Evolutionary conservation across 78 protist genomes (phyloP), one percentile per base, ranked within the genome.

Genomic region (Dictyostelium firmibasis): DNA sequence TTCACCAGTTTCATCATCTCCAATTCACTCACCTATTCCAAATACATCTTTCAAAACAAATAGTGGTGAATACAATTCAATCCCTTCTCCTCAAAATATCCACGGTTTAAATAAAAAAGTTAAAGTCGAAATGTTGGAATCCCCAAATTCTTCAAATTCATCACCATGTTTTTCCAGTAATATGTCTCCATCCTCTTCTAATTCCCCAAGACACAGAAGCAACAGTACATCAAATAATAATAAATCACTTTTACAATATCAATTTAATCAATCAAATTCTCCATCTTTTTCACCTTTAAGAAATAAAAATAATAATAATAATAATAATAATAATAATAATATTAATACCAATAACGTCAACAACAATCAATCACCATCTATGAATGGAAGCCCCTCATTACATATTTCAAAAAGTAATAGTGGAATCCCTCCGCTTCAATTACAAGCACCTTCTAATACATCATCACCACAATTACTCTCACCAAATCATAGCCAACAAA

Each of bases 201-300:
- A 75, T 57, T 72, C 67, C 20, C 89, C 41, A 35, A 75, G 41
- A 36, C 41, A 31, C n/a, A 75, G 47, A 29, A 75, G 47, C 14
- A 75, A 33, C 20, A 33, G 47, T 75, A 36, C 27, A 4, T 31
- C 81, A 31, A 36, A 23, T 36, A 36, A 23, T 36, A 36, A 75
- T 75, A 75, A 64, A 41, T 31, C 47, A 35, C 25, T 64, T 38
- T 20, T 23, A 64, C 57, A 84, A 35, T 81, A 33, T 50, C 92
- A 77, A 85, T 27, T 38, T 16, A 67, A 47, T 53, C 50, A 47
- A 14, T 27, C 70, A 29, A 29, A 23, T 53, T 75, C 82, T 38
- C 67, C 89, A 38, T 35, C 89, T 67, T 29, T 4, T 18, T 85
- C 83, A 29, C 83, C 92, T 74, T 78, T 23, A 81, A 81, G 41